phyloP scores from a whole-genome alignment of 176 grass and related monocot species.

The Neostapfia colusana region DNA sequence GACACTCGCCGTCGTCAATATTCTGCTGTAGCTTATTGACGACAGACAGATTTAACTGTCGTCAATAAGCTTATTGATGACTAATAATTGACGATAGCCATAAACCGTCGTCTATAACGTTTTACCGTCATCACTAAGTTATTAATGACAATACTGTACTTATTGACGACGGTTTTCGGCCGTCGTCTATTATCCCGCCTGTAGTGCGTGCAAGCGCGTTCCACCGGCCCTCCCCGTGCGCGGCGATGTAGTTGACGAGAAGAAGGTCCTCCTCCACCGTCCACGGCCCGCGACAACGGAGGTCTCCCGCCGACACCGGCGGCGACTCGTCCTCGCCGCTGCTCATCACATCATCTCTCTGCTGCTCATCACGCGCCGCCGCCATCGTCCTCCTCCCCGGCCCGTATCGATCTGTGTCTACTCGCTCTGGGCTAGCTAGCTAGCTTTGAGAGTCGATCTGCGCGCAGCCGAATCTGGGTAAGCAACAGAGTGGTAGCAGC shows the following conservation, averaged over 20 bases:
- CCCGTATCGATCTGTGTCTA: no score
- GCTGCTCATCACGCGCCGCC: background rate
- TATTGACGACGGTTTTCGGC: no score
- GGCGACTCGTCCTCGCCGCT: slow-evolving; percentile 39
- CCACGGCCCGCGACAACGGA: slow-evolving; percentile 91
- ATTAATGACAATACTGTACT: no score
- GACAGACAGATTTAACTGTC: no score
- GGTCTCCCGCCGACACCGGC: slow-evolving; percentile 11
- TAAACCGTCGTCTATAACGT: no score
- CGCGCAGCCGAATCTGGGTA: background rate
- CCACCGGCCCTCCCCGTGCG: slow-evolving; percentile 82
- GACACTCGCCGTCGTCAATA: no score
- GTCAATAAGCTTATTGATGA: no score
- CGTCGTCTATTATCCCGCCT: no score
- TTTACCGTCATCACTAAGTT: no score
- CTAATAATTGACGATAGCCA: no score
- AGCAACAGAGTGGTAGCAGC: background rate
- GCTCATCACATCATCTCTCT: slow-evolving; percentile 23
- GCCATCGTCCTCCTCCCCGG: background rate
- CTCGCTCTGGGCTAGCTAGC: no score
- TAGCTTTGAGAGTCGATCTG: background rate
- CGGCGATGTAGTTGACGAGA: slow-evolving; percentile 71
- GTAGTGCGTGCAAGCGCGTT: slow-evolving; percentile 88
- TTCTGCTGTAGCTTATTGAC: no score
- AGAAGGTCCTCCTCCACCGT: slow-evolving; percentile 83